Evolutionary conservation across 2,329 filamentous ascomycete genomes (phyloP), one percentile per base, ranked within the genome.

Genomic region (Alternaria sp.): DNA sequence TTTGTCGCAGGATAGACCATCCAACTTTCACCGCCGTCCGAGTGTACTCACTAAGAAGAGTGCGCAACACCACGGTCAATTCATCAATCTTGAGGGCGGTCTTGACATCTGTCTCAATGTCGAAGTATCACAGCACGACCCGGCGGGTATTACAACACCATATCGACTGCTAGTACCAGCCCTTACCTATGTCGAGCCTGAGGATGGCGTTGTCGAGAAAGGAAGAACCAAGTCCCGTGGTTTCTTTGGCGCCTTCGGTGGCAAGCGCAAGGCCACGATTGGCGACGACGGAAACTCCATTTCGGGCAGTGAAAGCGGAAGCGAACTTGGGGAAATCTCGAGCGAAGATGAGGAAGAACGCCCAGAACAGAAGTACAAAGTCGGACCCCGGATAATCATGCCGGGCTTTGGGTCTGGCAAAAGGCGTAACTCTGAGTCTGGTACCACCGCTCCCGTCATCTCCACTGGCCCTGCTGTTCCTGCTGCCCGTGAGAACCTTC

Each of bases 71-170:
- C 66, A 71, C 27, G 66, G 72, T 38, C 68, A 70, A n/a, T 75
- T 67, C 18, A 82, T 98, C 60, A 89, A 97, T 73, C 84, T 97
- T 0, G 88, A 95, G 74, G 91, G 90, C 30, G 93, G 93, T 0
- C 82, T 99, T 10, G 93, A 97, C 67, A 90, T 99, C 36, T 91
- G 89, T 52, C 80, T 99, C 44, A 97, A 97, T 70, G 89, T 97
- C 64, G 95, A 99, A 80, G 88, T 97, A 63, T 93, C 90, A 70
- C 87, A 92, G 45, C 89, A 88, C 64, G 93, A 99, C 70, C 94
- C 95, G 0, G 86, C 91, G 0, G 96, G 95, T 14, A 93, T 92
- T 65, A 99, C 95, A 0, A 87, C 89, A 52, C 92, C 93, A 9
- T 99, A 99, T 77, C 85, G 93, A 40, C 81, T 99, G 5, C 85